Evolutionary conservation across 2,329 filamentous ascomycete species (phyloP), one percentile per base, ranked within the genome.

Genomic region (Clarireedia homoeocarpa): DNA sequence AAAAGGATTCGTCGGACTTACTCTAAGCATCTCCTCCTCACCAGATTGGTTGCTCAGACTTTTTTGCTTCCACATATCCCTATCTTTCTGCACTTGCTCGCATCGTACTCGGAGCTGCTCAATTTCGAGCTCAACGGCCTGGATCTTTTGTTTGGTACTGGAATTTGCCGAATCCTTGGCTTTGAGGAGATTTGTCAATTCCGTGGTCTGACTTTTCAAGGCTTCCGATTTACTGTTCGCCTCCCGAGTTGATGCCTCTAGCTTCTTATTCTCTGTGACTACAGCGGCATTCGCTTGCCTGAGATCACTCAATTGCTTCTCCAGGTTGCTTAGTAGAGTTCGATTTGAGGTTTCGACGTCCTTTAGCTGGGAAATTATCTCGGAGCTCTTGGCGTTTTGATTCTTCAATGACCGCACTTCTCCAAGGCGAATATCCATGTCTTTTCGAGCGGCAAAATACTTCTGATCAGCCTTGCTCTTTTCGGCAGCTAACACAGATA

Each of bases 401-500:
- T 84, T 79, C 59, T 90, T 84, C 57, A 96, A 75, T 3, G 85
- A 81, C 63, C 88, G 81, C 48, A 95, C 85, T 72, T 97, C 92
- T 57, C 82, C 79, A 57, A 91, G 86, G 51, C 90, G 81, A 46
- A 88, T 85, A 67, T 97, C 92, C 67, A 92, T 95, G 63, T 91
- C 87, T 70, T 96, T 96, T 78, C 95, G 91, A 7, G 91, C 90
- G 1, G 89, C 89, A 71, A 97, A 97, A 70, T 95, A 99, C 72
- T 97, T 97, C 68, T 97, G 92, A 67, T 99, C 94, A 1, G 92
- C 92, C 72, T 96, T 97, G 62, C 86, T 85, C 75, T 99, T 99
- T 72, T 99, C 91, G 0, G 90, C 89, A 42, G 82, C 83, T 20
- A 95, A 74, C 24, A 88, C 77, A 17, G 82, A 75, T 39, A 92